Conservation (phyloP, 371 early-diverging fungal genomes). For the Phascolomyces articulosus region DNA sequence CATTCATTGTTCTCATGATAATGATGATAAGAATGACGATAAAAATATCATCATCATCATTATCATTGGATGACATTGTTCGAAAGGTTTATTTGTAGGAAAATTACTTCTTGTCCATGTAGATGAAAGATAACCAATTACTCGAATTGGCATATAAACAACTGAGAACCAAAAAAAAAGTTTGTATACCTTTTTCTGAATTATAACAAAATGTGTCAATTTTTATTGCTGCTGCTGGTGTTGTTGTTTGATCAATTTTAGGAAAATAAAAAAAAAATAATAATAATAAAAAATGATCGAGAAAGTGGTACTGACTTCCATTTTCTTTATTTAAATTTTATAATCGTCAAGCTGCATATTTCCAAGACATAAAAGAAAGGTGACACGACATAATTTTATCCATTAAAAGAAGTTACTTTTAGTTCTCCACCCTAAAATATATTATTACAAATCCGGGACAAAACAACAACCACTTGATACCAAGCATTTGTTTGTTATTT, state of each 20-base stretch:
- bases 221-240: no score
- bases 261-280: background rate
- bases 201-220: no score
- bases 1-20: background rate
- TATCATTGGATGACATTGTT: no score
- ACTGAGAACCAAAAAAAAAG: no score
- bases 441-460: background rate
- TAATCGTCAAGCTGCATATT: conserved; percentile 6
- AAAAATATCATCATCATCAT: background rate
- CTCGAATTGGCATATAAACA: no score
- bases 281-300: background rate
- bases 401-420: no score
- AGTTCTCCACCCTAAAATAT: background rate
- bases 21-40: background rate
- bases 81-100: no score
- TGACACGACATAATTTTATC: conserved; percentile 2
- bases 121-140: no score
- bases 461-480: no score
- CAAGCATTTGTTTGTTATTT: no score
- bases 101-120: no score
- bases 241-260: conserved; percentile 1
- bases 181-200: no score
- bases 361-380: conserved; percentile 1
- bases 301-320: background rate
- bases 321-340: background rate